A percentile compares a stretch with the other conserved stretches of the same genome.
Evolutionary conservation across 805 yeast species (phyloP).

Genomic region (Candida nanaspora): DNA sequence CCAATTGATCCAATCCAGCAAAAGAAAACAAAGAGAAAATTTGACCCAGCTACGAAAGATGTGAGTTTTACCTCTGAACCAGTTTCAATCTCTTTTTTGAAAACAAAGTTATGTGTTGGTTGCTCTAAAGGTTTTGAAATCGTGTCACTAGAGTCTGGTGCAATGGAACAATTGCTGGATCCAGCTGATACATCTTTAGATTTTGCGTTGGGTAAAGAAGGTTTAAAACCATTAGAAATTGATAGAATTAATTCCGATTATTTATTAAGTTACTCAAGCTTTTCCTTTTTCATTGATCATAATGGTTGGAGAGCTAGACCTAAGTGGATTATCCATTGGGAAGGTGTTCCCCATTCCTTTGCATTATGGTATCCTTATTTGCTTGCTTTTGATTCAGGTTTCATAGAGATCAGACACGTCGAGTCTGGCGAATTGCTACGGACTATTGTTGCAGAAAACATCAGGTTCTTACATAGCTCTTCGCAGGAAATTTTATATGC

Average conservation of each 20-base stretch:
- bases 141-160: conserved; percentile 75
- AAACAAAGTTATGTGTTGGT: conserved; percentile 86
- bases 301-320: conserved; percentile 96
- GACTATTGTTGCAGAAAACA: conserved; percentile 89
- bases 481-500: conserved; percentile 93
- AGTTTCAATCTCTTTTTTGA: conserved; percentile 82
- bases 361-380: conserved; percentile 93
- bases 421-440: conserved; percentile 80
- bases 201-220: conserved; percentile 79
- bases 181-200: conserved; percentile 98
- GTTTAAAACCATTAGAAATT: conserved; percentile 82
- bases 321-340: conserved; percentile 95
- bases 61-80: conserved; percentile 84
- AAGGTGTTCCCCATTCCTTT: conserved; percentile 87
- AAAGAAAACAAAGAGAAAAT: conserved; percentile 59
- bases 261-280: conserved; percentile 81
- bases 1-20: conserved; percentile 70
- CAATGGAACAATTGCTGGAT: conserved; percentile 83
- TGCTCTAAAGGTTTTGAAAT: conserved; percentile 96
- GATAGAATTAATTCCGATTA: conserved; percentile 87
- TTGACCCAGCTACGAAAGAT: conserved; percentile 64
- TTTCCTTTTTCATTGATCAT: conserved; percentile 87
- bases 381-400: conserved; percentile 81
- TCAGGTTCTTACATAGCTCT: conserved; percentile 78
- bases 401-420: conserved; percentile 88